Conservation (phyloP, 1,284 basidiomycete species). For the Pisolithus thermaeus region DNA sequence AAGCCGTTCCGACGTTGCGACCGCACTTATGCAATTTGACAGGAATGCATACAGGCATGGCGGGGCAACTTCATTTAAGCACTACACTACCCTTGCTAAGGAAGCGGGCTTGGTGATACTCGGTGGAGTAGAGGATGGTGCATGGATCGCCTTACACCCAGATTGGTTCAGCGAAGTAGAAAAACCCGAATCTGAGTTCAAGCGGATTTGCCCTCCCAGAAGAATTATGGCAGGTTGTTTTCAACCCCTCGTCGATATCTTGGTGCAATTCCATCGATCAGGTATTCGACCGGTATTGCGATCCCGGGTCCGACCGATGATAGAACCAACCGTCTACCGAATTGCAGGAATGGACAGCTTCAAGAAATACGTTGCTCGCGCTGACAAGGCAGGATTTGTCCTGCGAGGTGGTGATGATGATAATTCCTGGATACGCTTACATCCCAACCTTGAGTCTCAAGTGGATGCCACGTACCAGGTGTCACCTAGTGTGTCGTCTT, state of each 20-base stretch:
- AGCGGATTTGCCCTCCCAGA: background rate
- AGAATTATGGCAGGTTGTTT: conserved; percentile 14
- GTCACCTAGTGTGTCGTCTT: too few relatives aligned
- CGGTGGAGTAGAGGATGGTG: conserved; percentile 36
- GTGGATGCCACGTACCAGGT: background rate
- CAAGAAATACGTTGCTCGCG: conserved; percentile 25
- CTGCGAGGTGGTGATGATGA: conserved; percentile 29
- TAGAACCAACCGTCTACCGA: conserved; percentile 24
- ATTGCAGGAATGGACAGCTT: conserved; percentile 27
- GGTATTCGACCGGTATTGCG: conserved; percentile 13
- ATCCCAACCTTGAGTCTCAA: conserved; percentile 22
- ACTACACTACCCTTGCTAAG: conserved; percentile 42
- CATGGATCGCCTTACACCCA: conserved; percentile 44
- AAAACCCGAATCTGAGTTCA: background rate
- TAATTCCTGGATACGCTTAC: conserved; percentile 32
- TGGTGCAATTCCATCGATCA: conserved; percentile 13
- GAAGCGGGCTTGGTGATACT: conserved; percentile 40
- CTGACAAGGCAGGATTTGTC: conserved; percentile 29
- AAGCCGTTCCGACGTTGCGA: conserved; percentile 35
- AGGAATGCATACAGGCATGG: conserved; percentile 36
- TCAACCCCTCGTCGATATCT: conserved; percentile 20
- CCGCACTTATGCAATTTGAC: conserved; percentile 31
- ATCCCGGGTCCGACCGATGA: conserved; percentile 20
- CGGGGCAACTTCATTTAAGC: conserved; percentile 38
- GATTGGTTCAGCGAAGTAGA: conserved; percentile 20